A percentile compares a stretch with the other conserved stretches of the same genome.
Conservation (phyloP, 768 basidiomycete species). For the Termitomyces titanicus region DNA sequence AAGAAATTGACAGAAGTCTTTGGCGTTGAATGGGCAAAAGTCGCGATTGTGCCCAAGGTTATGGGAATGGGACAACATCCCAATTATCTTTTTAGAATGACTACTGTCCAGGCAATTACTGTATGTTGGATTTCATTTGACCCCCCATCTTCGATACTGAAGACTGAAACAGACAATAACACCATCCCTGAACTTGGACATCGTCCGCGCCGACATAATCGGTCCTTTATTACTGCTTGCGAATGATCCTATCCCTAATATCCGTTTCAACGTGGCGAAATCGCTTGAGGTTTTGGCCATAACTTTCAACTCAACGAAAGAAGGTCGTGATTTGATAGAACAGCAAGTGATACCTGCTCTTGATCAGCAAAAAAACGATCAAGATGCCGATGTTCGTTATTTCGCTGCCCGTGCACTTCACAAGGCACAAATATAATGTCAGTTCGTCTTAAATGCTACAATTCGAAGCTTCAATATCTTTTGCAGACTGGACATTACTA, state of each 20-base stretch:
- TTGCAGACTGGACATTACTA: not conserved
- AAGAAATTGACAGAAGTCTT: slow-evolving; percentile 98
- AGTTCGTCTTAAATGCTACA: not conserved
- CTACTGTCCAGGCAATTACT: slow-evolving; percentile 96
- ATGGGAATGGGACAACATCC: slow-evolving; percentile 96
- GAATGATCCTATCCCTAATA: slow-evolving; percentile 93
- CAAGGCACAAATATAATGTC: slow-evolving; percentile 30
- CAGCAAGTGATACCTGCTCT: slow-evolving; percentile 77
- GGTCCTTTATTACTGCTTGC: slow-evolving; percentile 80
- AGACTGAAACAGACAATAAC: slow-evolving; percentile 73
- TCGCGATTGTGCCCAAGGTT: slow-evolving; percentile 93
- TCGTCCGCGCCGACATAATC: slow-evolving; percentile 81
- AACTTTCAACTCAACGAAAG: slow-evolving; percentile 56
- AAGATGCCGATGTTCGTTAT: slow-evolving; percentile 95
- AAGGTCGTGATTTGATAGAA: slow-evolving; percentile 73
- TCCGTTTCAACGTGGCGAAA: slow-evolving; percentile 98
- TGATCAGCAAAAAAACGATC: slow-evolving; percentile 83
- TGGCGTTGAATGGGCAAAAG: slow-evolving; percentile 95
- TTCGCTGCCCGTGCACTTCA: slow-evolving; percentile 84
- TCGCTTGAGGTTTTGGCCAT: slow-evolving; percentile 84
- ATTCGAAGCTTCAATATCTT: not conserved
- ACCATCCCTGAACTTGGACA: slow-evolving; percentile 81
- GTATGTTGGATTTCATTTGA: slow-evolving; percentile 43
- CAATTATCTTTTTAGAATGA: slow-evolving; percentile 98
- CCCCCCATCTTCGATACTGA: slow-evolving; percentile 5